Percentiles rank a stretch among this genome's conserved stretches.
Evolutionary conservation across 2,329 filamentous ascomycete genomes (phyloP).

Genomic region (Ceratocystis cacaofunesta): DNA sequence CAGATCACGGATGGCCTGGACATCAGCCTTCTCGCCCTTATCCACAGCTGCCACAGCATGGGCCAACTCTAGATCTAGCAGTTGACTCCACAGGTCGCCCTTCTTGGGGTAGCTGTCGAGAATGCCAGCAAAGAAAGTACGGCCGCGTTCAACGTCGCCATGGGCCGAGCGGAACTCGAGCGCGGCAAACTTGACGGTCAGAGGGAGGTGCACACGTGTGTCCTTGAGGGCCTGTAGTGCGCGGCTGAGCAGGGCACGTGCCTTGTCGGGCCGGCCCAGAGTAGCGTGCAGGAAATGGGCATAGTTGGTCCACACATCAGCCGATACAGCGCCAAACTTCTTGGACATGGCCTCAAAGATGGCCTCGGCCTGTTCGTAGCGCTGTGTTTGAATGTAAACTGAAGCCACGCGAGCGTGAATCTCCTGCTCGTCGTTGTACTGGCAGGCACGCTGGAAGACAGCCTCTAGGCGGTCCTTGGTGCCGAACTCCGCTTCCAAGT

Average conservation of each 20-base stretch:
- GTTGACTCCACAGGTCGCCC: conserved; percentile 83
- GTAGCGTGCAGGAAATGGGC: conserved; percentile 80
- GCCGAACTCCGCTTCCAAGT: conserved; percentile 83
- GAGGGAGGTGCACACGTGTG: conserved; percentile 43
- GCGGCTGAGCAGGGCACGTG: conserved; percentile 62
- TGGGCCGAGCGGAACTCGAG: conserved; percentile 76
- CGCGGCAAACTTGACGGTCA: conserved; percentile 77
- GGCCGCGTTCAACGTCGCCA: conserved; percentile 76
- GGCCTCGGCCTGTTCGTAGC: conserved; percentile 72
- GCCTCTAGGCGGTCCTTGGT: conserved; percentile 69
- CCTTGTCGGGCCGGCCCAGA: conserved; percentile 52
- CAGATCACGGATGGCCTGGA: conserved; percentile 51
- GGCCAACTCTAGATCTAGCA: conserved; percentile 70
- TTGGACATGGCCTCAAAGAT: conserved; percentile 78
- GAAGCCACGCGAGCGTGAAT: conserved; percentile 79
- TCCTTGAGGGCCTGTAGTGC: conserved; percentile 67
- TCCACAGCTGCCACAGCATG: conserved; percentile 39
- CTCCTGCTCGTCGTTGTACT: conserved; percentile 84
- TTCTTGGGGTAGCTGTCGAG: conserved; percentile 76
- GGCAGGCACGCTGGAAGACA: conserved; percentile 80
- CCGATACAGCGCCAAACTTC: conserved; percentile 70
- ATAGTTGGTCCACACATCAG: conserved; percentile 85
- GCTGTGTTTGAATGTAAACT: conserved; percentile 87
- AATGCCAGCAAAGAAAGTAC: conserved; percentile 85
- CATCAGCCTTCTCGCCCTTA: conserved; percentile 38